Conservation (phyloP, 768 basidiomycete genomes). For the Paxillus rubicundulus region DNA sequence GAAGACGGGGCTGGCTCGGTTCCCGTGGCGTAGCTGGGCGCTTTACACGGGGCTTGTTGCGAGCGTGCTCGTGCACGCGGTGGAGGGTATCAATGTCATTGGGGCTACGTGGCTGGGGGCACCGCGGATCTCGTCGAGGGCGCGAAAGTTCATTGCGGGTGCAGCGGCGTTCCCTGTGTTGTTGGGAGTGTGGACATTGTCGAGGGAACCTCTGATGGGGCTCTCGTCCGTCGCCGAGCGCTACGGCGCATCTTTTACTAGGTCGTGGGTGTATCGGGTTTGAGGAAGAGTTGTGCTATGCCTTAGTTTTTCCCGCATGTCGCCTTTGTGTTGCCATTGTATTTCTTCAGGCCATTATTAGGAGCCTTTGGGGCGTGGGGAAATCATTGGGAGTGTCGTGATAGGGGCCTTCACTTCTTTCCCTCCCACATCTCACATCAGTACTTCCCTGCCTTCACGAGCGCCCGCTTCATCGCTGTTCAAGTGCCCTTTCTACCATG, state of each 20-base stretch:
- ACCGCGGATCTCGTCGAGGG: conserved; percentile 12
- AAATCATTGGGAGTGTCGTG: too few relatives aligned
- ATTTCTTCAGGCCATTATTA: too few relatives aligned
- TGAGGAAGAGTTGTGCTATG: too few relatives aligned
- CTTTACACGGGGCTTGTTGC: conserved; percentile 62
- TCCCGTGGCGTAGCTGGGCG: conserved; percentile 60
- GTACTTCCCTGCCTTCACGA: too few relatives aligned
- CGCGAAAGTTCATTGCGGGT: conserved; percentile 31
- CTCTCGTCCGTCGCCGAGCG: conserved; percentile 50
- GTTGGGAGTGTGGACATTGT: conserved; percentile 51
- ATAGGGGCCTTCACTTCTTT: too few relatives aligned
- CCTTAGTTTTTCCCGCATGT: too few relatives aligned
- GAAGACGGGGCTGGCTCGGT: conserved; percentile 61
- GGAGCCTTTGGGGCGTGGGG: too few relatives aligned
- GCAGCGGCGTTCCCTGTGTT: conserved; percentile 50
- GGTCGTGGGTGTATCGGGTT: conserved; percentile 47
- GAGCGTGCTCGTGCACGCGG: conserved; percentile 55
- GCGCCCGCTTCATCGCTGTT: too few relatives aligned
- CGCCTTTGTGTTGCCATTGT: too few relatives aligned
- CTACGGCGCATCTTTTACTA: conserved; percentile 48
- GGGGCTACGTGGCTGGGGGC: conserved; percentile 43
- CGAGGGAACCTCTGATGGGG: conserved; percentile 55
- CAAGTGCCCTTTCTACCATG: neutral
- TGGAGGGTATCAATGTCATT: conserved; percentile 57
- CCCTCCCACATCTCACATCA: too few relatives aligned